Conservation (phyloP, 257 asterid genomes). For the Nyctanthes arbortristis region DNA sequence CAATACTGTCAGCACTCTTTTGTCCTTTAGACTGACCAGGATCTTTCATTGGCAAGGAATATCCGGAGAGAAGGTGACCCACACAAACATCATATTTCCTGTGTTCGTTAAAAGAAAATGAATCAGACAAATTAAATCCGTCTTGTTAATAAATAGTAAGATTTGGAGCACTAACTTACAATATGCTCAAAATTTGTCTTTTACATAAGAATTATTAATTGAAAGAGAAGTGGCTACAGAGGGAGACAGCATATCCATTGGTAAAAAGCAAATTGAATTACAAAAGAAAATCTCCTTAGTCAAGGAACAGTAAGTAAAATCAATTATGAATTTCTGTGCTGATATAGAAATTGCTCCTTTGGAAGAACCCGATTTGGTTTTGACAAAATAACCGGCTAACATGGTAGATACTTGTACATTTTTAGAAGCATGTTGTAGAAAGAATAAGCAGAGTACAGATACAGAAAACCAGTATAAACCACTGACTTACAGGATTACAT, state of each 20-base stretch:
- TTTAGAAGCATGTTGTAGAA: background rate
- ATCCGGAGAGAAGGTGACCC: constrained; percentile 94
- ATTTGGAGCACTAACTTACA: background rate
- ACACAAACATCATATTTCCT: constrained; percentile 83
- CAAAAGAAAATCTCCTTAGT: background rate
- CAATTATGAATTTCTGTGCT: background rate
- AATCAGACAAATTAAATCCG: background rate
- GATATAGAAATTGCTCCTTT: background rate
- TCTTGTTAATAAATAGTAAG: background rate
- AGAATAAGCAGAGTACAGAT: background rate
- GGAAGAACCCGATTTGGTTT: background rate
- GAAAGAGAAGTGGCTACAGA: background rate
- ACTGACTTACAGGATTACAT: constrained; percentile 68
- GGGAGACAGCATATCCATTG: background rate
- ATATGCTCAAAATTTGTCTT: background rate
- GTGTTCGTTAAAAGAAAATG: constrained; percentile 18
- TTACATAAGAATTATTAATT: background rate
- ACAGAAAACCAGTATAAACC: background rate
- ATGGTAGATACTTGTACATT: background rate
- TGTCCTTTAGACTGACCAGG: constrained; percentile 66
- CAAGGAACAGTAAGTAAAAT: background rate
- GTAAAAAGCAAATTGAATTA: background rate
- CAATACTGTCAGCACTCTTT: constrained; percentile 44
- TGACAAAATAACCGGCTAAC: background rate
- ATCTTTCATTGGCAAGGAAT: constrained; percentile 94